Conservation (phyloP, 192 early-diverging fungal species). For the Funneliformis mosseae region DNA sequence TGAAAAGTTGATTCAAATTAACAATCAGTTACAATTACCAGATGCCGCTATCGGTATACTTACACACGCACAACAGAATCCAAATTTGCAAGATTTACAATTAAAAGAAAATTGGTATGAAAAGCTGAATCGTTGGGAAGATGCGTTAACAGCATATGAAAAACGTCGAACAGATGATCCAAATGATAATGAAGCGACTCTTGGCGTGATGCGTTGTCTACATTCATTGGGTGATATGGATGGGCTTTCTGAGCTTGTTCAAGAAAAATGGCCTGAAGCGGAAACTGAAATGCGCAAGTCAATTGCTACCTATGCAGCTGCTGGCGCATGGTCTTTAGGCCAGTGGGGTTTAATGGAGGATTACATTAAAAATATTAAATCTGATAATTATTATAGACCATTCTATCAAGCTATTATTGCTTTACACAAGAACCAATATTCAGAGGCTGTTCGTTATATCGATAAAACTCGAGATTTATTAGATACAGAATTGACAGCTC, state of each 20-base stretch:
- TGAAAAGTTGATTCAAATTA: slow-evolving; percentile 90
- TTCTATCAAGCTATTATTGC: slow-evolving; percentile 88
- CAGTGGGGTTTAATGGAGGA: slow-evolving; percentile 90
- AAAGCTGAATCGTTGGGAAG: slow-evolving; percentile 92
- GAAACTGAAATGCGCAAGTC: slow-evolving; percentile 63
- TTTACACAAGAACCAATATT: slow-evolving; percentile 77
- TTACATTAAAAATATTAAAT: slow-evolving; percentile 79
- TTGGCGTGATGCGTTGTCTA: slow-evolving; percentile 89
- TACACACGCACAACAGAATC: slow-evolving; percentile 79
- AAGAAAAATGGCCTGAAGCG: slow-evolving; percentile 73
- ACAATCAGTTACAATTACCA: slow-evolving; percentile 92
- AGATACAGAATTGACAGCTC: slow-evolving; percentile 82
- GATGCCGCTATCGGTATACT: slow-evolving; percentile 97
- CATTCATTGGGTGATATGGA: slow-evolving; percentile 95
- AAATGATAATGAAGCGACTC: slow-evolving; percentile 71
- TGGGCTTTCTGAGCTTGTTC: slow-evolving; percentile 70
- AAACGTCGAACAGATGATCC: slow-evolving; percentile 76
- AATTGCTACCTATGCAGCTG: slow-evolving; percentile 88
- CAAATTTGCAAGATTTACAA: slow-evolving; percentile 72
- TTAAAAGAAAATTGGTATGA: slow-evolving; percentile 92
- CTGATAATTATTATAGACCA: slow-evolving; percentile 76
- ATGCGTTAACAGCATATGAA: slow-evolving; percentile 86
- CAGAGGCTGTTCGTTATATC: slow-evolving; percentile 74
- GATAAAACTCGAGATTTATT: slow-evolving; percentile 79
- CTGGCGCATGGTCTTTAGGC: slow-evolving; percentile 89